Conservation (phyloP, 805 yeast species). For the Candida sonorensis region DNA sequence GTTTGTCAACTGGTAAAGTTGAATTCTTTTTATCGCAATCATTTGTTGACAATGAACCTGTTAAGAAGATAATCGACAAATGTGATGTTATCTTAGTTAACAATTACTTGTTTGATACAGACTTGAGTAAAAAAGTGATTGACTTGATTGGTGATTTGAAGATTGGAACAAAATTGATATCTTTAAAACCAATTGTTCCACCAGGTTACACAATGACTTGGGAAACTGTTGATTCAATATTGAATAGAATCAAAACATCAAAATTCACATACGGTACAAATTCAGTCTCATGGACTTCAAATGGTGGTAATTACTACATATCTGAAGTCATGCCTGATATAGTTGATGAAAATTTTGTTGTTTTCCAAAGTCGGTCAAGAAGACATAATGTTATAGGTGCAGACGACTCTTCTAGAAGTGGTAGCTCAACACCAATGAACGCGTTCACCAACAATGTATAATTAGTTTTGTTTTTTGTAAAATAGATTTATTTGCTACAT, state of each 20-base stretch:
- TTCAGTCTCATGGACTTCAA: constrained; percentile 88
- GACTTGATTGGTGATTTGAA: constrained; percentile 52
- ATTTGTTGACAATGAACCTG: constrained; percentile 60
- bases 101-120: constrained; percentile 78
- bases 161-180: constrained; percentile 72
- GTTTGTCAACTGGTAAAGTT: constrained; percentile 51
- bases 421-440: constrained; percentile 23
- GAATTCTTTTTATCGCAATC: constrained; percentile 59
- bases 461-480: no score
- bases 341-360: constrained; percentile 27
- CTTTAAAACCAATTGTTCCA: constrained; percentile 73
- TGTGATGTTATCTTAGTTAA: constrained; percentile 75
- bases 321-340: constrained; percentile 48
- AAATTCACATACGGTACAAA: constrained; percentile 57
- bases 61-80: constrained; percentile 44
- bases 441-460: constrained; percentile 28
- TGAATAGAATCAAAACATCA: constrained; percentile 60
- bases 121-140: constrained; percentile 62
- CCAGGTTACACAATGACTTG: constrained; percentile 62
- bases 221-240: constrained; percentile 45
- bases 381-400: constrained; percentile 9
- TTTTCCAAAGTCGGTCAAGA: constrained; percentile 20
- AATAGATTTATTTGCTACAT: no score
- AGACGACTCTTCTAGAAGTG: constrained; percentile 11
- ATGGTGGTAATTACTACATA: constrained; percentile 72